Percentiles rank a stretch among this genome's conserved stretches.
Evolutionary conservation across 495 filamentous ascomycete species (phyloP).

Genomic region (Penicillium psychrofluorescens): DNA sequence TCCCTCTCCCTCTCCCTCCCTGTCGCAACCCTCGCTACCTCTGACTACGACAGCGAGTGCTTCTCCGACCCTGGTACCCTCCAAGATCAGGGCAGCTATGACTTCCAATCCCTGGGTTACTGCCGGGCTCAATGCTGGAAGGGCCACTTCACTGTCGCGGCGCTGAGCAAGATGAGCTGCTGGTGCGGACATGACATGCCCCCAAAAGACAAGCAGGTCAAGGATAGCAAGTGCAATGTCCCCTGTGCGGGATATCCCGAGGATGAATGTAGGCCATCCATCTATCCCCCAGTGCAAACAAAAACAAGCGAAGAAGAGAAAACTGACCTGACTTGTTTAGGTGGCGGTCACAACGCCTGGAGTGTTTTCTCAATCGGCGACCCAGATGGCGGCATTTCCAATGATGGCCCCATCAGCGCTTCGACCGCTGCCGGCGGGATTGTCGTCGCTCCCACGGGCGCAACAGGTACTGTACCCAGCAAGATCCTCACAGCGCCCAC

Average conservation of each 20-base stretch:
- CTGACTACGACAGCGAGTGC: slow-evolving; percentile 14
- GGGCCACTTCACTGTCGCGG: slow-evolving; percentile 20
- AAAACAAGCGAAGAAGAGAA: not conserved
- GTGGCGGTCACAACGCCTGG: slow-evolving; percentile 27
- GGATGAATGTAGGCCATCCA: slow-evolving; percentile 22
- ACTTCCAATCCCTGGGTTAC: slow-evolving; percentile 22
- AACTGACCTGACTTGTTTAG: slow-evolving; percentile 7
- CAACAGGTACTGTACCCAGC: slow-evolving; percentile 3
- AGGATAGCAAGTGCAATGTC: slow-evolving; percentile 23
- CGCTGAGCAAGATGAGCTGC: slow-evolving; percentile 26
- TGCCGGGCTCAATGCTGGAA: slow-evolving; percentile 24
- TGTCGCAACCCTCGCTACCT: slow-evolving; percentile 17
- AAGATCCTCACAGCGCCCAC: slow-evolving; percentile 13
- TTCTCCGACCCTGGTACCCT: slow-evolving; percentile 23
- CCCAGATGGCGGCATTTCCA: not conserved
- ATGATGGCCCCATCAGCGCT: slow-evolving; percentile 2
- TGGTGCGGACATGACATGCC: slow-evolving; percentile 30
- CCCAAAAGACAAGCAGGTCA: slow-evolving; percentile 15
- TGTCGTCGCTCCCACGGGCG: slow-evolving; percentile 21
- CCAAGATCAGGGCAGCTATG: slow-evolving; percentile 10
- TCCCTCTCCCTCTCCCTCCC: slow-evolving; percentile 18
- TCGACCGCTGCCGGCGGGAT: slow-evolving; percentile 15
- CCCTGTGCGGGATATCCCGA: slow-evolving; percentile 24
- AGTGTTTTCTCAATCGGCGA: slow-evolving; percentile 11
- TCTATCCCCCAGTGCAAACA: not conserved